A percentile compares a stretch with the other conserved stretches of the same genome.
phyloP scores from a whole-genome alignment of 108 stramenopile species.

The Pinguiococcus pyrenoidosus region DNA sequence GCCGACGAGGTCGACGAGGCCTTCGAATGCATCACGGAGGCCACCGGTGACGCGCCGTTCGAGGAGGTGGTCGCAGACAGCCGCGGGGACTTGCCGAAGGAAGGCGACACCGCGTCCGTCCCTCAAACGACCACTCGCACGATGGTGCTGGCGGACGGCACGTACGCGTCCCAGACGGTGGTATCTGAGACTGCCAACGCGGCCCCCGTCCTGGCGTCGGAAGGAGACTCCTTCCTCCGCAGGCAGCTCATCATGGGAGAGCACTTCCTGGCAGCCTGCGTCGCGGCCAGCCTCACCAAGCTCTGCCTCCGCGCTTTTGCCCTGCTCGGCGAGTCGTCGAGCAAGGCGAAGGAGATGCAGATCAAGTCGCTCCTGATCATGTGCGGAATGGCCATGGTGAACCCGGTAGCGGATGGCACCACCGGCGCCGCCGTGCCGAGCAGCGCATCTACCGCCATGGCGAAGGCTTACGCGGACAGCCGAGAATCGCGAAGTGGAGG shows the following conservation, averaged over 20 bases:
- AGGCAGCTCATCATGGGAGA: constrained; percentile 74
- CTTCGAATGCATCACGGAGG: constrained; percentile 11
- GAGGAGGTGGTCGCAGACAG: constrained; percentile 31
- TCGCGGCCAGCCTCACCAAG: constrained; percentile 76
- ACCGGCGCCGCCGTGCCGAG: too few relatives aligned
- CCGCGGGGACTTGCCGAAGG: constrained; percentile 37
- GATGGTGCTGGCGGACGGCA: constrained; percentile 93
- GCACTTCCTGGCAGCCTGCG: constrained; percentile 78
- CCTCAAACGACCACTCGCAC: constrained; percentile 70
- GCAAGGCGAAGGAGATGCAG: constrained; percentile 28
- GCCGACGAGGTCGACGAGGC: constrained; percentile 11
- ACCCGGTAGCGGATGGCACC: too few relatives aligned
- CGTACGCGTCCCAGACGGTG: constrained; percentile 89
- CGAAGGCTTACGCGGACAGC: too few relatives aligned
- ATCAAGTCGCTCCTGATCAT: constrained; percentile 55
- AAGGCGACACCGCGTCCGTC: background rate
- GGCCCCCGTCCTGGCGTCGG: constrained; percentile 36
- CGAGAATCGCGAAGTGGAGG: too few relatives aligned
- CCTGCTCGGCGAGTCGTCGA: constrained; percentile 34
- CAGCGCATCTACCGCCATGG: too few relatives aligned
- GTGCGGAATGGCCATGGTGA: constrained; percentile 74
- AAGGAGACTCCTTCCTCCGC: constrained; percentile 50
- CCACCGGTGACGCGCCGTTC: constrained; percentile 19
- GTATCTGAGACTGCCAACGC: constrained; percentile 3
- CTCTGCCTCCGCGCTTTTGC: constrained; percentile 50